Evolutionary conservation across 1,284 basidiomycete species (phyloP), one percentile per base, ranked within the genome.

Genomic region (Fomes fomentarius): DNA sequence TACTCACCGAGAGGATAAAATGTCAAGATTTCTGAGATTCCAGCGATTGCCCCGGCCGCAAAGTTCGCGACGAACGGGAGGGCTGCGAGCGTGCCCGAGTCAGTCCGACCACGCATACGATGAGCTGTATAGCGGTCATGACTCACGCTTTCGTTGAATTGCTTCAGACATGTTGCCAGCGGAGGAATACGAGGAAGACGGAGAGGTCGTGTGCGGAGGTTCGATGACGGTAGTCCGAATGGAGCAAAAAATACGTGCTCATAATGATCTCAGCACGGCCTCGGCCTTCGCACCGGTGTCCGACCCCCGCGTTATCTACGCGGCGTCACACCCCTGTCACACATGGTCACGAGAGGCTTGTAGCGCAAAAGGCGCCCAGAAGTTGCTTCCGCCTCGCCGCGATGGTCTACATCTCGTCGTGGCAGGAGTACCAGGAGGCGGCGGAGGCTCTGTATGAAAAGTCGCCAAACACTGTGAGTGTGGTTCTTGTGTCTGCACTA

Each of bases 1-100:
- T 10, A 68, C 89, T 69, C 68, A 94, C 92, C 94, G 60, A 96
- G 88, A 54, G 94, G 94, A 65, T 96, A 94, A 65, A 98, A 94
- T 9, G 85, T 94, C 63, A 97, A 78, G 52, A 99, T 92, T 74
- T 99, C 96, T 8, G 89, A 88, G 50, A 89, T 64, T 25, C 69
- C 69, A 15, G 69, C 69, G 26, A 71, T 69, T 21, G 69, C 69
- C 37, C 69, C 69, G 1, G 69, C 69, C 21, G 67, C 66, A 50
- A 71, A 71, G 60, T 70, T 71, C 37, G 67, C 67, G 50, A 67
- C 57, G 60, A 71, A 71, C 14, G 69, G 69, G 46, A 71, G 58
- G 10, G 68, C 69, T 71, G 39, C 28, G 17, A 22, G 45, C 9
- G 38, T 40, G 31, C n/a, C 15, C 46, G 45, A 10, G 47, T 31